Base-by-base conservation (phyloP, 768 basidiomycete species). In the Leucocoprinus leucothites region DNA sequence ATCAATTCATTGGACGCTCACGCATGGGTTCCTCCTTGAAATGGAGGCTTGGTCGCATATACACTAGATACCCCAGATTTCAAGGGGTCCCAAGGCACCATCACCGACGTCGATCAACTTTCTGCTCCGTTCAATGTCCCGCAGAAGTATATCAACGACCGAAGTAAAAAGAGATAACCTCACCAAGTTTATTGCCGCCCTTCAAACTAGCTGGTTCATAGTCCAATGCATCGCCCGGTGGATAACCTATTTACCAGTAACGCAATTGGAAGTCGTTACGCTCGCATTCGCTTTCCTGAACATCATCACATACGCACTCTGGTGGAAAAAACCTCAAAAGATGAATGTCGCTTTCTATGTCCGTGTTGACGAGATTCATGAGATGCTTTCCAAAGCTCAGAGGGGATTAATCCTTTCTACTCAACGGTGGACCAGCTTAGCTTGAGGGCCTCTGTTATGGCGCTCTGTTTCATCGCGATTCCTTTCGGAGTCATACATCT, bases 301-400 rank as follows among this genome's bases (percentile, higher is more conserved):
- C 38, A 18, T 25, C 11, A 35, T 51, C n/a, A 48, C 51, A 35
- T 58, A 56, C 19, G 21, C 43, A 18, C 31, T 61, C 22, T 58
- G 57, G 60, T 58, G 60, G 60, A n/a, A 58, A 14, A 61, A 61
- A 38, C 60, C 60, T n/a, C 46, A 58, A 28, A 31, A 31, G 5
- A 31, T 31, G 31, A 11, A 31, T 5, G 31, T 31, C 6, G 31
- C 31, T 31, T 31, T 31, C 31, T 31, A 11, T 11, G 31, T 31
- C 5, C 31, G 31, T 5, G 31, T 31, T n/a, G n/a, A n/a, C n/a
- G n/a, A n/a, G n/a, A n/a, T n/a, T n/a, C n/a, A n/a, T n/a, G n/a
- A n/a, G n/a, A n/a, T n/a, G n/a, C n/a, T n/a, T n/a, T n/a, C n/a
- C n/a, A n/a, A n/a, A 31, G 31, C 31, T 31, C 31, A 5, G 11